phyloP scores from a whole-genome alignment of 1,284 basidiomycete species.

The Ganoderma sinense region DNA sequence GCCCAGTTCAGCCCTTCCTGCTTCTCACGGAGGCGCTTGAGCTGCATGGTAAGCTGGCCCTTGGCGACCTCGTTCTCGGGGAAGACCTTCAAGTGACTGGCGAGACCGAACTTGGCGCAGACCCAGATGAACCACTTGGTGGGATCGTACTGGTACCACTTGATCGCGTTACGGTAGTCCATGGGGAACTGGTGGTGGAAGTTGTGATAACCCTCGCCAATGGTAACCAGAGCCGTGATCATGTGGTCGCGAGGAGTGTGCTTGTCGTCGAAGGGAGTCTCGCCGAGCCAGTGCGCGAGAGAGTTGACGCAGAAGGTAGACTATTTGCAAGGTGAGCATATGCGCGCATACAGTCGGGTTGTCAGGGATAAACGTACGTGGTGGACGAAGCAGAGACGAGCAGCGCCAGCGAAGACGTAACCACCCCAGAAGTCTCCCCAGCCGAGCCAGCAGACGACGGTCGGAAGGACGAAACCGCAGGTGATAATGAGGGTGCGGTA shows the following conservation, averaged over 20 bases:
- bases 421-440: constrained; percentile 91
- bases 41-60: constrained; percentile 92
- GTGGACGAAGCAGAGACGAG: constrained; percentile 87
- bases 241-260: constrained; percentile 92
- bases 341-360: neutral
- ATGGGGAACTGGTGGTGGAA: constrained; percentile 96
- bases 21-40: constrained; percentile 81
- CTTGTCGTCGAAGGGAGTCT: constrained; percentile 94
- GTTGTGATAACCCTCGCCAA: constrained; percentile 97
- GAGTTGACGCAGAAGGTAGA: constrained; percentile 97
- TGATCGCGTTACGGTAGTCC: constrained; percentile 95
- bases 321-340: constrained; percentile 43
- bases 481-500: constrained; percentile 77
- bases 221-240: constrained; percentile 86
- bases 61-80: constrained; percentile 94
- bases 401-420: constrained; percentile 86
- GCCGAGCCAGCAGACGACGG: constrained; percentile 75
- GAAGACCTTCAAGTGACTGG: constrained; percentile 90
- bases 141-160: constrained; percentile 91
- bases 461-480: constrained; percentile 82
- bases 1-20: constrained; percentile 85
- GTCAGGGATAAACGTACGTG: constrained; percentile 63
- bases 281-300: constrained; percentile 93
- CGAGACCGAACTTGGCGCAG: constrained; percentile 73
- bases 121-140: constrained; percentile 93